phyloP scores from a whole-genome alignment of 2,329 filamentous ascomycete species.

The Daldinia sp. region DNA sequence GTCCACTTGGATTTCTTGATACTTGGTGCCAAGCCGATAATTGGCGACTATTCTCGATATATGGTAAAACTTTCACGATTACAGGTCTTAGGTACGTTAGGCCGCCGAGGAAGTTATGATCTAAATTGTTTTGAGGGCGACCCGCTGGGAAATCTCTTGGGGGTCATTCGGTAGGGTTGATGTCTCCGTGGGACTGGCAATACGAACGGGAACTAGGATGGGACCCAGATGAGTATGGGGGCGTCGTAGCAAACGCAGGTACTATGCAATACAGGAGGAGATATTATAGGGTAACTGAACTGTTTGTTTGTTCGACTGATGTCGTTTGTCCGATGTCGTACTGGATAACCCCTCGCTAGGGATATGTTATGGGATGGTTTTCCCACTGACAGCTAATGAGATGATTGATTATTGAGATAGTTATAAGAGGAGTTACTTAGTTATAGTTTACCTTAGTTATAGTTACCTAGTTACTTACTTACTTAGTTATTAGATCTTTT shows the following conservation, averaged over 20 bases:
- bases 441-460: constrained; percentile 24
- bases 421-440: neutral
- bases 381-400: neutral
- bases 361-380: neutral
- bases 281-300: neutral
- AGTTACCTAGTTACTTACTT: no score
- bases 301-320: neutral
- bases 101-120: neutral
- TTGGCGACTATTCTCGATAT: constrained; percentile 1
- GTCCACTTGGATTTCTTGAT: neutral
- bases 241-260: neutral
- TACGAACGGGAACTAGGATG: constrained; percentile 10
- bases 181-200: constrained; percentile 5
- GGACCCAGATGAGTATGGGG: neutral
- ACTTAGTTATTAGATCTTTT: constrained; percentile 12
- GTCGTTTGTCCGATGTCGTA: neutral
- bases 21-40: neutral
- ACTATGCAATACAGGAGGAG: neutral
- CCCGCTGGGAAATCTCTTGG: constrained; percentile 3
- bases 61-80: neutral
- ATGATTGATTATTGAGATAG: constrained; percentile 2
- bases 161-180: neutral
- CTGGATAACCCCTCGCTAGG: neutral
- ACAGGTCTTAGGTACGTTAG: neutral
- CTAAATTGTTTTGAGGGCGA: neutral